A percentile compares a stretch with the other conserved stretches of the same genome.
phyloP scores from a whole-genome alignment of 805 yeast species.

The Ogataea ramenticola region DNA sequence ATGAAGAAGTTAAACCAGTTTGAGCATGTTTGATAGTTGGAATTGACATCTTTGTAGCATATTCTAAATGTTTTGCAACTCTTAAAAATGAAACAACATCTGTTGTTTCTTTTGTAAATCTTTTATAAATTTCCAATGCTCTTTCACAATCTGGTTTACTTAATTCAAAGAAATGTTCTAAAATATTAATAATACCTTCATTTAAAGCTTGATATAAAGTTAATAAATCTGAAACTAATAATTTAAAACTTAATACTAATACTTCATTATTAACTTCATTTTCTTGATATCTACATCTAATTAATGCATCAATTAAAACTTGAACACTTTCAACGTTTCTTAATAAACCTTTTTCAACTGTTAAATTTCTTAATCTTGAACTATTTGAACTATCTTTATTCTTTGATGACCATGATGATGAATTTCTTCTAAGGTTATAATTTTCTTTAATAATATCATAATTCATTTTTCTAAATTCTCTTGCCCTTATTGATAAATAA shows the following conservation, averaged over 20 bases:
- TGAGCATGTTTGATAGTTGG: constrained; percentile 98
- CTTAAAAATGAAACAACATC: constrained; percentile 83
- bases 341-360: constrained; percentile 73
- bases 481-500: constrained; percentile 62
- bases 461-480: constrained; percentile 56
- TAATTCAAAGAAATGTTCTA: constrained; percentile 94
- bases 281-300: constrained; percentile 70
- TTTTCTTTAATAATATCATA: constrained; percentile 78
- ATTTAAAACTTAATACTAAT: constrained; percentile 72
- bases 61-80: constrained; percentile 82
- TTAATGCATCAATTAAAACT: constrained; percentile 66
- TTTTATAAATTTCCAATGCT: constrained; percentile 76
- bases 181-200: constrained; percentile 90
- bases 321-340: constrained; percentile 84
- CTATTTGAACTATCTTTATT: constrained; percentile 33
- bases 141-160: constrained; percentile 79
- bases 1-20: constrained; percentile 77
- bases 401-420: constrained; percentile 27
- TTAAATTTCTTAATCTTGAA: constrained; percentile 54
- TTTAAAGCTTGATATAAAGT: constrained; percentile 83
- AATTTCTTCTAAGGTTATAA: constrained; percentile 24
- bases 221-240: constrained; percentile 84
- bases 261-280: constrained; percentile 81
- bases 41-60: constrained; percentile 80
- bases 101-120: constrained; percentile 78